Base-by-base conservation (phyloP, 108 stramenopile species). In the Epithemia pelagica region DNA sequence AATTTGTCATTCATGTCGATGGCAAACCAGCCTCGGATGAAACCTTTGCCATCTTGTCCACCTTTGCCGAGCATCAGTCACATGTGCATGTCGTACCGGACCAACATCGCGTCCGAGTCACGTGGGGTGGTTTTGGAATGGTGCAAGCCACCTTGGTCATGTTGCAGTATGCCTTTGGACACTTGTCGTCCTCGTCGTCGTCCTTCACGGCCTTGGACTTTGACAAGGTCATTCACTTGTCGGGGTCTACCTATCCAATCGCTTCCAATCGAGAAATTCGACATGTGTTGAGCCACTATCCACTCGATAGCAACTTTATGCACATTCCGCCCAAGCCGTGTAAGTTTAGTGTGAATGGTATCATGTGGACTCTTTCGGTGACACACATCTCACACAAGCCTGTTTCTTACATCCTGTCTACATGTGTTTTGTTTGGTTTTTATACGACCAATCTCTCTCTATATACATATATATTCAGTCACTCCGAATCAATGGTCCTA, bases 51-150 rank as follows among this genome's bases (percentile, higher is more conserved):
- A 67, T 71, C 15, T 66, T 94, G 58, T 68, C 76, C 51, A 70
- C 85, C 57, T 93, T 90, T 75, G 85, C 92, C 18, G 25, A 66
- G 5, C 61, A 65, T n/a, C 61, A 70, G 62, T 70, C 78, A 23
- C 68, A 82, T 65, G 82, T 95, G 23, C 76, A 79, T 19, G 67
- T 95, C 0, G 60, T 95, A 18, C 84, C 83, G 26, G 73, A 84
- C 59, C 77, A 79, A n/a, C 69, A 82, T 52, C 68, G 95, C 21
- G 88, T 95, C 32, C 81, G 90, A 30, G 92, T 96, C 65, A 91
- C 89, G 67, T 97, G 97, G 97, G 97, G 97, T 32, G 95, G 94
- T 1, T 97, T 89, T 69, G 79, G 78, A 58, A 92, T 97, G 84
- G 95, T 96, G 32, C 86, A 97, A 70, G 95, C 94, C 28, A 96